phyloP scores from a whole-genome alignment of 2,329 filamentous ascomycete species.

The Fragosphaeria purpurea region DNA sequence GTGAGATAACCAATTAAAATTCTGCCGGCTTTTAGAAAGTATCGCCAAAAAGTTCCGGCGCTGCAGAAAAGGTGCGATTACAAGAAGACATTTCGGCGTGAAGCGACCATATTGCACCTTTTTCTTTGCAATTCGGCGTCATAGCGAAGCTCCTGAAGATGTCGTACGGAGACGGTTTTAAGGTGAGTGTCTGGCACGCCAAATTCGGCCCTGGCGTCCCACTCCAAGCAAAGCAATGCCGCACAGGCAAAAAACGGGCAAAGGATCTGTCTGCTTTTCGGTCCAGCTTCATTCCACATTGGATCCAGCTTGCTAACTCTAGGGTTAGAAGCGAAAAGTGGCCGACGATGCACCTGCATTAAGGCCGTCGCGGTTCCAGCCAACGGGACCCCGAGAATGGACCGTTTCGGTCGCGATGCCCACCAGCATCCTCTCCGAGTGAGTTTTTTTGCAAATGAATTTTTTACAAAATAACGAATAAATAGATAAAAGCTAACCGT shows the following conservation, averaged over 20 bases:
- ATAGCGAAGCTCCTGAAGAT: constrained; percentile 2
- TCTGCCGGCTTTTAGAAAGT: constrained; percentile 17
- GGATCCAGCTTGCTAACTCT: too few species aligned
- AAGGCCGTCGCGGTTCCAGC: constrained; percentile 61
- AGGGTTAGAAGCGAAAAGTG: constrained; percentile 39
- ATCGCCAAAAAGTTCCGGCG: neutral
- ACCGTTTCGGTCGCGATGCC: constrained; percentile 71
- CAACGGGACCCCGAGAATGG: constrained; percentile 54
- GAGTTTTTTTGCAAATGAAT: too few species aligned
- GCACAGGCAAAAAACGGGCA: too few species aligned
- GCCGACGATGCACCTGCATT: constrained; percentile 33
- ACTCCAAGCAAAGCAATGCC: too few species aligned
- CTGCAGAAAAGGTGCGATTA: neutral
- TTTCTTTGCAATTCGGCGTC: too few species aligned
- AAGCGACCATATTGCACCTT: too few species aligned
- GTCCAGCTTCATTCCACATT: too few species aligned
- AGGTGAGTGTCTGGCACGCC: constrained; percentile 7
- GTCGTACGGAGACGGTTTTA: constrained; percentile 15
- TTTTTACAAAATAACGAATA: too few species aligned
- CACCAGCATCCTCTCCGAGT: constrained; percentile 69
- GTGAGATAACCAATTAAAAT: constrained; percentile 9
- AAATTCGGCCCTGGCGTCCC: too few species aligned
- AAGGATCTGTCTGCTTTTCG: too few species aligned
- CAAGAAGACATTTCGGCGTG: too few species aligned
- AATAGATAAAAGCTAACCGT: too few species aligned